These are phyloP conservation scores for Cladophialophora chaetospira DNA, from an alignment of 2,329 filamentous ascomycete genomes.

Conservation along the genomic window DNA sequence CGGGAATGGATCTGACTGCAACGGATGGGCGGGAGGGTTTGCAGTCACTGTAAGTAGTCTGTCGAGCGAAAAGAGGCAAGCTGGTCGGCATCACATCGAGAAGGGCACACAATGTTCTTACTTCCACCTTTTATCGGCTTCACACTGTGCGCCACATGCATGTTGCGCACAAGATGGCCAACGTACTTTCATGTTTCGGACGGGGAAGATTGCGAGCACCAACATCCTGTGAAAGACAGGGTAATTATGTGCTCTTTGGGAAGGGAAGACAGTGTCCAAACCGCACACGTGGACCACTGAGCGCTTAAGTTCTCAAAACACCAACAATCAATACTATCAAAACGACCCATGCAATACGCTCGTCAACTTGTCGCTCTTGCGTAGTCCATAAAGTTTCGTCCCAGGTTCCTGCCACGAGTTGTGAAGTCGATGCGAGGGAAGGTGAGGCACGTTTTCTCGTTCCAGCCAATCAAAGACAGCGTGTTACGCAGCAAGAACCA, in stretches of 20 bases:
- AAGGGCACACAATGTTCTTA: neutral
- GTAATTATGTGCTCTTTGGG: neutral
- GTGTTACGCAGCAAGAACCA: slow-evolving; percentile 3
- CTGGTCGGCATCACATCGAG: neutral
- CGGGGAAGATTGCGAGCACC: neutral
- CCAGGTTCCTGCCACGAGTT: too few species aligned
- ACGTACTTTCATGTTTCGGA: too few species aligned
- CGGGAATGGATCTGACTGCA: slow-evolving; percentile 21
- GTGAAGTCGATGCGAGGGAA: too few species aligned
- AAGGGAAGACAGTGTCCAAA: neutral
- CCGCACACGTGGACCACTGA: neutral
- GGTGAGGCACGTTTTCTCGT: neutral
- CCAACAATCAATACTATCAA: too few species aligned
- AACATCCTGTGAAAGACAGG: neutral
- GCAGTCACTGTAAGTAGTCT: slow-evolving; percentile 26
- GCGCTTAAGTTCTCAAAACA: neutral
- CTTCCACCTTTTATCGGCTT: neutral
- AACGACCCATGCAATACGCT: too few species aligned
- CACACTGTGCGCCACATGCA: too few species aligned
- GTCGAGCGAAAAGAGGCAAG: neutral
- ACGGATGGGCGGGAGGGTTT: slow-evolving; percentile 26
- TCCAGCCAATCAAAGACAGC: neutral
- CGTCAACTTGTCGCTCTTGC: too few species aligned
- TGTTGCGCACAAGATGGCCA: too few species aligned
- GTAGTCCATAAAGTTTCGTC: too few species aligned